A percentile compares a stretch with the other conserved stretches of the same genome.
These are phyloP conservation scores for Aspergillus egyptiacus DNA, from an alignment of 495 filamentous ascomycete genomes.

Conservation along the genomic window DNA sequence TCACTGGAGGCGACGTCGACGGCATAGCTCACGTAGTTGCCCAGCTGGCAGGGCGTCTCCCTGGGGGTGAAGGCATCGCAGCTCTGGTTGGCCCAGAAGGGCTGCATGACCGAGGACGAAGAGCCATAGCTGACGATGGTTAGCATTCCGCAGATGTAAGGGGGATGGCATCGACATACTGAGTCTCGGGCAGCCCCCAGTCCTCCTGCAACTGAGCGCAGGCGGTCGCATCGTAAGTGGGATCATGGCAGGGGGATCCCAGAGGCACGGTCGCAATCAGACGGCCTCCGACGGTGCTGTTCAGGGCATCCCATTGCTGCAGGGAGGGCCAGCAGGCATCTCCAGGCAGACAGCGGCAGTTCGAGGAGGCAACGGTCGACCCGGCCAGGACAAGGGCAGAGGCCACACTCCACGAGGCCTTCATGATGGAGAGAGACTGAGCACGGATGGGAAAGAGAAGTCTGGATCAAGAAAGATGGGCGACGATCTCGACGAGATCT, in stretches of 20 bases:
- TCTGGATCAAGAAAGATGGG: neutral
- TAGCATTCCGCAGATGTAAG: neutral
- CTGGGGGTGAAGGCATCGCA: conserved; percentile 51
- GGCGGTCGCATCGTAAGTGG: conserved; percentile 27
- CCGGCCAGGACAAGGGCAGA: conserved; percentile 21
- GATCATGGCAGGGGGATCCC: conserved; percentile 43
- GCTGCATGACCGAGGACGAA: conserved; percentile 40
- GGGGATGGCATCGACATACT: conserved; percentile 19
- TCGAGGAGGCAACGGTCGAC: conserved; percentile 11
- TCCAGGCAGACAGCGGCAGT: conserved; percentile 32
- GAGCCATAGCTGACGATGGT: conserved; percentile 19
- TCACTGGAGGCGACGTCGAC: conserved; percentile 36
- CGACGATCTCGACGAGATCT: too few relatives aligned
- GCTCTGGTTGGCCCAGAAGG: conserved; percentile 41
- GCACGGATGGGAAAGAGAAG: neutral
- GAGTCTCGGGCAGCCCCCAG: conserved; percentile 28
- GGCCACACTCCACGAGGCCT: conserved; percentile 19
- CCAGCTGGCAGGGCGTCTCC: conserved; percentile 45
- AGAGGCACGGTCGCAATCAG: conserved; percentile 43
- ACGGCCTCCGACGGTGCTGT: conserved; percentile 37
- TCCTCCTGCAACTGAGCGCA: conserved; percentile 26
- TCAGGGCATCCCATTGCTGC: conserved; percentile 37
- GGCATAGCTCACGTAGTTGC: conserved; percentile 53
- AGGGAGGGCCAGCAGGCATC: conserved; percentile 46
- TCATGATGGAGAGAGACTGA: conserved; percentile 17